Evolutionary conservation across 169 alveolate genomes (phyloP), one percentile per base, ranked within the genome.

Genomic region (Eimeria zaria): DNA sequence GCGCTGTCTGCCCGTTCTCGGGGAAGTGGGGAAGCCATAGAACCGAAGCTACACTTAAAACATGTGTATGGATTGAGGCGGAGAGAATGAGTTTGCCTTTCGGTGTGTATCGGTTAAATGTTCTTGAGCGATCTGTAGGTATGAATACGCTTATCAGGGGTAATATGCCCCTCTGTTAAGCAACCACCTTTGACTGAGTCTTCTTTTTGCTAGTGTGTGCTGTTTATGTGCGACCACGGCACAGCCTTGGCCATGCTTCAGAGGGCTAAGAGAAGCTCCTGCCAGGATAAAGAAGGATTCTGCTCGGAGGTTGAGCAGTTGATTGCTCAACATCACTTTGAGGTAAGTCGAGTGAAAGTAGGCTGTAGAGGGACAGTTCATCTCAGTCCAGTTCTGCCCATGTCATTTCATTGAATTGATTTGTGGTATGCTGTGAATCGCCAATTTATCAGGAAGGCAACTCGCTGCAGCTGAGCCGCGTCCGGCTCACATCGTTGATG

Each of bases 401-500:
- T 3, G 55, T 22, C 83, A 73, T 67, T n/a, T 12, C 48, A 33
- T 44, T 20, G 46, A n/a, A 67, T 67, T 30, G 48, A 20, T 67
- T 1, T 53, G 33, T 27, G 30, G 69, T 39, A n/a, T 46, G 85
- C 51, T 44, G 9, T 88, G 81, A 11, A 41, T 48, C 51, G 67
- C 51, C 46, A 20, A n/a, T 44, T 74, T 58, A 27, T 73, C 69
- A 90, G 95, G 94, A 87, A 44, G 94, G 94, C 81, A 87, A 87
- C 62, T 87, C 94, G 14, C 11, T 87, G 94, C 94, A 87, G 94
- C 36, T 87, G 94, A 87, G 94, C 18, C 83, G 30, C 18, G 94
- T 87, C 44, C 94, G 94, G 83, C 36, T 87, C 46, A 87, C 94
- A 30, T 87, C 94, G 39, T 41, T 87, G 81, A 87, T 87, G 94